phyloP scores from a whole-genome alignment of 352 stramenopile genomes.

The Globisporangium okanoganense region DNA sequence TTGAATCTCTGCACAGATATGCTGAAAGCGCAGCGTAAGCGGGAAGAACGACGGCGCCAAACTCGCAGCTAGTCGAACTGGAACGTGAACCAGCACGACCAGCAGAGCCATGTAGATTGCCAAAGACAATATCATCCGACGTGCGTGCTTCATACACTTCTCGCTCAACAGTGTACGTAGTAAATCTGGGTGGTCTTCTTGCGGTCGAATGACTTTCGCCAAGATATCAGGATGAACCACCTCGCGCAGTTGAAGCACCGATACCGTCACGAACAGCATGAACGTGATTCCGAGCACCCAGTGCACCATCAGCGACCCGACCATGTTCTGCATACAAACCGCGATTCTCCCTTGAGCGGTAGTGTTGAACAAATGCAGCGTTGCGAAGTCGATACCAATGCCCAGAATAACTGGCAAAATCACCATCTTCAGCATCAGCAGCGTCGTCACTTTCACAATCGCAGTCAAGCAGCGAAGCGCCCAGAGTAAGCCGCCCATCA shows the following conservation, averaged over 20 bases:
- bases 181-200: conserved; percentile 96
- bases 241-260: conserved; percentile 93
- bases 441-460: conserved; percentile 93
- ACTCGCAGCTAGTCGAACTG: conserved; percentile 57
- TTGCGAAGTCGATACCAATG: conserved; percentile 92
- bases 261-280: conserved; percentile 97
- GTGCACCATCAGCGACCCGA: conserved; percentile 93
- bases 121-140: conserved; percentile 91
- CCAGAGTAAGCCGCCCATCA: conserved; percentile 81
- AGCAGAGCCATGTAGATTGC: conserved; percentile 90
- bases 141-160: conserved; percentile 89
- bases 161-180: conserved; percentile 95
- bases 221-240: conserved; percentile 93
- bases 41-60: conserved; percentile 64
- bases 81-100: conserved; percentile 84
- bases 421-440: conserved; percentile 98
- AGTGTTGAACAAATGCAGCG: conserved; percentile 87
- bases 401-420: conserved; percentile 94
- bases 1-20: conserved; percentile 93
- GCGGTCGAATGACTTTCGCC: conserved; percentile 84
- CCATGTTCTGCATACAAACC: conserved; percentile 84
- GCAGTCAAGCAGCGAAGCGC: conserved; percentile 75
- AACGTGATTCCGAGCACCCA: conserved; percentile 98
- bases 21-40: conserved; percentile 86
- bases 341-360: conserved; percentile 67